Evolutionary conservation across 306 rosid species (phyloP).

Genomic region (Quercus cerris): DNA sequence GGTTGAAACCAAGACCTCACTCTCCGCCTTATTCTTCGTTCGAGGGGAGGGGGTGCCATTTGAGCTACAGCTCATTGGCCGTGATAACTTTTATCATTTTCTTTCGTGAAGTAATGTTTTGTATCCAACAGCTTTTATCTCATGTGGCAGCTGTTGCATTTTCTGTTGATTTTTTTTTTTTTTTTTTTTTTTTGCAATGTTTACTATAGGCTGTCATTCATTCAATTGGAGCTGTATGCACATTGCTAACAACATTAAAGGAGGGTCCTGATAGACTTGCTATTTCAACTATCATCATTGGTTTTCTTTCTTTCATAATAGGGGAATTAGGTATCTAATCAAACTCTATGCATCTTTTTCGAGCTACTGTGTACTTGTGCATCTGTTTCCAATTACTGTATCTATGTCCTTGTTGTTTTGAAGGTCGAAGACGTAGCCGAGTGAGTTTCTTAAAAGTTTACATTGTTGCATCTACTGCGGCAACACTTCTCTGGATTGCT

Average conservation of each 20-base stretch:
- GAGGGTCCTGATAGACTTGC: constrained; percentile 45
- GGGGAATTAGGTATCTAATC: constrained; percentile 59
- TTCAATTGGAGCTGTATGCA: constrained; percentile 35
- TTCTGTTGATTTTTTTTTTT: constrained; percentile 7
- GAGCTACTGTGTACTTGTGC: neutral
- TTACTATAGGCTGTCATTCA: constrained; percentile 54
- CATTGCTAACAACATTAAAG: constrained; percentile 31
- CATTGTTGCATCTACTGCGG: constrained; percentile 40
- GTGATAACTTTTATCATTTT: neutral
- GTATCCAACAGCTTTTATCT: neutral
- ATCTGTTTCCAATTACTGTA: neutral
- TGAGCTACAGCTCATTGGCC: too few relatives aligned
- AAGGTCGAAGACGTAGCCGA: constrained; percentile 71
- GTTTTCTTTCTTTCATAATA: constrained; percentile 41
- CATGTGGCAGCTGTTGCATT: neutral
- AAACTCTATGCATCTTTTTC: neutral
- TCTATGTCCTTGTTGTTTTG: constrained; percentile 20
- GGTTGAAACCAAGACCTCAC: too few relatives aligned
- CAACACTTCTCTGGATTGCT: constrained; percentile 33
- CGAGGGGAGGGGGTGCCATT: too few relatives aligned
- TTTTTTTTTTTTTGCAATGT: constrained; percentile 14
- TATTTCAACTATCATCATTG: constrained; percentile 38
- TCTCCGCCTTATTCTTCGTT: too few relatives aligned
- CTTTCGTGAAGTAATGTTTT: neutral
- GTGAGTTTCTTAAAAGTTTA: constrained; percentile 50